Percentiles rank a stretch among this genome's conserved stretches.
These are phyloP conservation scores for Syncephalastrum monosporum DNA, from an alignment of 371 early-diverging fungal species.

Conservation along the genomic window DNA sequence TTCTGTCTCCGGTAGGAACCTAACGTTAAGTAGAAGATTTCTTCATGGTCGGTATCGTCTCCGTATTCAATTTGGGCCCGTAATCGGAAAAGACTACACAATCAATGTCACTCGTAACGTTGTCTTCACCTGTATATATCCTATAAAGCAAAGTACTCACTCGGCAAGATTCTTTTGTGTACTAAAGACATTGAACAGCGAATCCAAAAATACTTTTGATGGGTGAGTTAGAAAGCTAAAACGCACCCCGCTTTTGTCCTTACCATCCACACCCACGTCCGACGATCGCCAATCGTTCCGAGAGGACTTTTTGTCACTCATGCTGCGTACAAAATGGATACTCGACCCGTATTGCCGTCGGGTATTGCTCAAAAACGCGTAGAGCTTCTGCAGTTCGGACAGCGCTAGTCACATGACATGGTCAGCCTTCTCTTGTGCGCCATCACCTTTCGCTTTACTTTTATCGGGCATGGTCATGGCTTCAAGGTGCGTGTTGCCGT, in stretches of 20 bases:
- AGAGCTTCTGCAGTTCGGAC: constrained; percentile 36
- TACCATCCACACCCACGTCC: constrained; percentile 9
- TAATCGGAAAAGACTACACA: constrained; percentile 18
- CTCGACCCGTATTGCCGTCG: constrained; percentile 27
- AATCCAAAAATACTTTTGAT: constrained; percentile 1
- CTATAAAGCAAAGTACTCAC: neutral
- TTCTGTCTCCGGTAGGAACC: constrained; percentile 15
- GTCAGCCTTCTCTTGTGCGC: too few species aligned
- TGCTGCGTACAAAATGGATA: constrained; percentile 21
- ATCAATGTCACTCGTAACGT: neutral
- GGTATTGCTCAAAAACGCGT: constrained; percentile 30
- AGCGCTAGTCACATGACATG: constrained; percentile 9
- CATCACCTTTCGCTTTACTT: too few species aligned
- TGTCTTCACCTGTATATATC: too few species aligned
- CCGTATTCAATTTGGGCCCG: constrained; percentile 18
- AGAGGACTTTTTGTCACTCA: constrained; percentile 9
- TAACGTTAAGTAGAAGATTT: constrained; percentile 21
- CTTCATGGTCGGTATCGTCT: constrained; percentile 12
- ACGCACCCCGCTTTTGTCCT: too few species aligned
- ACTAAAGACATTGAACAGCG: constrained; percentile 1
- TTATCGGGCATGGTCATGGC: too few species aligned
- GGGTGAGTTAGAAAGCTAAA: neutral
- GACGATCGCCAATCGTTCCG: neutral
- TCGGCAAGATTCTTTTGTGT: neutral
- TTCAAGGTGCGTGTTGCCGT: too few species aligned